Base-by-base conservation (phyloP, 305 asterid genomes). In the Fraxinus nigra region DNA sequence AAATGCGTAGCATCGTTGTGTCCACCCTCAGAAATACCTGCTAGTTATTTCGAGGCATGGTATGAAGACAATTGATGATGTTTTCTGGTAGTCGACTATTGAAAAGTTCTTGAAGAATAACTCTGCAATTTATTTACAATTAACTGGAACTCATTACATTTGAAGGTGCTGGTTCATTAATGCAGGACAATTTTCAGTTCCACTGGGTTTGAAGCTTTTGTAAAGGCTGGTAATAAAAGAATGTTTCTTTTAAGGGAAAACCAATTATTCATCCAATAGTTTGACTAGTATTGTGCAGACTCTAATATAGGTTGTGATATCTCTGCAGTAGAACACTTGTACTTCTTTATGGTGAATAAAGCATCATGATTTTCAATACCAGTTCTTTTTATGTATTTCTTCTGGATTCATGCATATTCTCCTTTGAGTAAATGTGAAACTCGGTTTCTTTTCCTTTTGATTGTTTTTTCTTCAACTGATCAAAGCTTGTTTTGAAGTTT, bases 1-100 rank as follows among this genome's bases (percentile, higher is more conserved):
- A 89, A 86, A 84, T 79, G 86, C 79, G 95, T 91, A 6, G 93
- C 94, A 0, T 78, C 86, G 11, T 34, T 90, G 84, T 75, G 63
- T 75, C 87, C 90, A 35, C 91, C 91, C 22, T 14, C 75, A 24
- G 89, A 86, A 82, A 85, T 90, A 76, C 91, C 92, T 69, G 35
- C 86, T 26, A 28, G 78, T 83, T 85, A 86, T 82, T 92, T 91
- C 38, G 89, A 84, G 54, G 86, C 75, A 80, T 26, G 84, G 77
- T 77, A 69, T 78, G 88, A 81, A 37, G 86, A 86, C 78, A 78
- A 78, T 46, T 63, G 79, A 13, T 40, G 48, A 76, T 77, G 77
- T 54, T 59, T 76, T 74, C 51, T 65, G 40, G 82, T 82, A 43
- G 79, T 54, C 48, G 61, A 80, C 74, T 43, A 26, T 32, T 9